Percentiles rank a stretch among this genome's conserved stretches.
Evolutionary conservation across 768 basidiomycete genomes (phyloP).

Genomic region (Boletus barrowsii): DNA sequence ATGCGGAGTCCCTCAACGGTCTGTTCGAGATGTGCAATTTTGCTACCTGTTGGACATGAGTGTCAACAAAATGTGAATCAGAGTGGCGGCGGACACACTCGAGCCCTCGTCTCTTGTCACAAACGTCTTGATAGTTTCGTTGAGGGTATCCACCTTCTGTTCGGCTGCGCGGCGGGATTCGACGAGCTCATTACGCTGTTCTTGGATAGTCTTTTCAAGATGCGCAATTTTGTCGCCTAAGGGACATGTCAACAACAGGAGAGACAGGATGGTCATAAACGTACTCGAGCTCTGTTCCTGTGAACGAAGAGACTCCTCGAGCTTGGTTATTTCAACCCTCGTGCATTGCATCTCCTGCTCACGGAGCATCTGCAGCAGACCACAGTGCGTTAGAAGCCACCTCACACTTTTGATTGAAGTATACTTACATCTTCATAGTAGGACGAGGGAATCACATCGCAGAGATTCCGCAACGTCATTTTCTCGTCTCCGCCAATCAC

Average conservation of each 20-base stretch:
- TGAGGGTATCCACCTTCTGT: background rate
- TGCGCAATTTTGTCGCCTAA: background rate
- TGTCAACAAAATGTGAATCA: background rate
- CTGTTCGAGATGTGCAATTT: background rate
- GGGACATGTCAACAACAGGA: background rate
- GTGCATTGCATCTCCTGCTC: background rate
- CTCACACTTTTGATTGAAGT: background rate
- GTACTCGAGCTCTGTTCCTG: background rate
- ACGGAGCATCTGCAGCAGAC: background rate
- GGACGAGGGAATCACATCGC: background rate
- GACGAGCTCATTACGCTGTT: background rate
- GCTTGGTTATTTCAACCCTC: background rate
- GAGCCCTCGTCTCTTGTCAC: background rate
- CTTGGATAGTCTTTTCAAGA: background rate
- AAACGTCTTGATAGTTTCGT: background rate
- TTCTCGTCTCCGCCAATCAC: background rate
- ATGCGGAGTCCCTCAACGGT: background rate
- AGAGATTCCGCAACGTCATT: constrained; percentile 3
- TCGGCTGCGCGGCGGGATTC: background rate
- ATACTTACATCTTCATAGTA: constrained; percentile 6
- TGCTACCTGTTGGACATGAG: background rate
- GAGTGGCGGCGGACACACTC: background rate
- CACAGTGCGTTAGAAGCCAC: background rate
- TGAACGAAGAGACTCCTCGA: background rate
- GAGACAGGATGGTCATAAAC: background rate